phyloP scores from a whole-genome alignment of 2,329 filamentous ascomycete genomes.

The Arthrobotrys entomopaga region DNA sequence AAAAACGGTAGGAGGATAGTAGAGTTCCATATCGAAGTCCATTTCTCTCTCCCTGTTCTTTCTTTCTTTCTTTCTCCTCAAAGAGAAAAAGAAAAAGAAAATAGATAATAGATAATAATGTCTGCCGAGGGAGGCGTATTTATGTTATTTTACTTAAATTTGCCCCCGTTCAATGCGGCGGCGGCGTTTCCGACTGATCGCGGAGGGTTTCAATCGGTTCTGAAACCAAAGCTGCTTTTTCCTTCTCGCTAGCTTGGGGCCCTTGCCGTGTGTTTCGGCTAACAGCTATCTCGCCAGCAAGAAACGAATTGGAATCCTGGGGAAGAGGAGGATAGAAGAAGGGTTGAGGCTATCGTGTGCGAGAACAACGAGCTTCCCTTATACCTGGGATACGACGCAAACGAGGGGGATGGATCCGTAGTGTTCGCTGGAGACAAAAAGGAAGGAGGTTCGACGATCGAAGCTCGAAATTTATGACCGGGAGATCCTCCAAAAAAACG shows the following conservation, averaged over 20 bases:
- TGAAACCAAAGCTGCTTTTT: constrained; percentile 43
- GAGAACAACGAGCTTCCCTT: no score
- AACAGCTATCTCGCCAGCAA: constrained; percentile 22
- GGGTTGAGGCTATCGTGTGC: constrained; percentile 16
- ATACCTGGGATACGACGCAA: neutral
- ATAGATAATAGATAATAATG: no score
- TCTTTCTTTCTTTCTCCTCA: no score
- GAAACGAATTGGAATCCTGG: constrained; percentile 11
- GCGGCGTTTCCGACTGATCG: constrained; percentile 5
- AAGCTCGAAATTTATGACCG: constrained; percentile 24
- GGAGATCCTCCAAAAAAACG: constrained; percentile 5
- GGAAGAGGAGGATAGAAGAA: constrained; percentile 12
- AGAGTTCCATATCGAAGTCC: constrained; percentile 51
- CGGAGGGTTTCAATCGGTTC: constrained; percentile 20
- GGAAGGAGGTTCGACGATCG: constrained; percentile 46
- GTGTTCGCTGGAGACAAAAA: constrained; percentile 23
- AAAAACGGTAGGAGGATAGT: constrained; percentile 37
- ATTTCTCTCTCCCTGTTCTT: constrained; percentile 3
- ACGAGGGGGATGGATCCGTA: constrained; percentile 7
- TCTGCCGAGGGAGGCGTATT: no score
- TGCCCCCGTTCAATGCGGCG: neutral
- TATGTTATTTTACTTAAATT: neutral
- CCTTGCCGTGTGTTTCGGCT: constrained; percentile 20
- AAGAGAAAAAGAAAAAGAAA: no score
- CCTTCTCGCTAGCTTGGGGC: neutral